These are phyloP conservation scores for Acanthamoeba quina DNA, from an alignment of 208 protist genomes.

Conservation along the genomic window DNA sequence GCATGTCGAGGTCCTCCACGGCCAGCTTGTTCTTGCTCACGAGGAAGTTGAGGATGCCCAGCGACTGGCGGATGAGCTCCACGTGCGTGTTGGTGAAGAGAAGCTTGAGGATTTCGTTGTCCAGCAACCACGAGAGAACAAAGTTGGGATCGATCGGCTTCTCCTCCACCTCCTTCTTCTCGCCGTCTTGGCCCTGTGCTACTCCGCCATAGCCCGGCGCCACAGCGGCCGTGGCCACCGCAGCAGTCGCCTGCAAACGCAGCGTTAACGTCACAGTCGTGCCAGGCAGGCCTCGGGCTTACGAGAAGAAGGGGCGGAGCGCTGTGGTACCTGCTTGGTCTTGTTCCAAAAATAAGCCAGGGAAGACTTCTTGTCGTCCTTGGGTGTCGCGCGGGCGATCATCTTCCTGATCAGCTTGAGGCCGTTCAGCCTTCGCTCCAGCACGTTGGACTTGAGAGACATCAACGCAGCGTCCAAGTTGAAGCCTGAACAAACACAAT, in stretches of 20 bases:
- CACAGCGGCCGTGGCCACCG: slow-evolving; percentile 61
- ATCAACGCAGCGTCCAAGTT: slow-evolving; percentile 67
- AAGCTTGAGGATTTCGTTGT: slow-evolving; percentile 70
- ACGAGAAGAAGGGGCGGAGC: not conserved
- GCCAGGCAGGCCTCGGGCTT: not conserved
- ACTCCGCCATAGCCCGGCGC: not conserved
- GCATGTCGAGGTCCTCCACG: slow-evolving; percentile 69
- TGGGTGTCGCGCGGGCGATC: slow-evolving; percentile 66
- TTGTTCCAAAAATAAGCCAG: slow-evolving; percentile 73
- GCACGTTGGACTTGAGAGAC: slow-evolving; percentile 49
- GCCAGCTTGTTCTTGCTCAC: slow-evolving; percentile 16
- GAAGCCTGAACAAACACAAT: slow-evolving; percentile 26
- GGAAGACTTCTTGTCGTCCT: slow-evolving; percentile 74
- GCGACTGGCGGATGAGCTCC: slow-evolving; percentile 60
- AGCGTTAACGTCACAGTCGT: not conserved
- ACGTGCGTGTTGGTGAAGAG: slow-evolving; percentile 74
- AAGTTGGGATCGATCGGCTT: slow-evolving; percentile 71
- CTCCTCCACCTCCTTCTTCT: slow-evolving; percentile 58
- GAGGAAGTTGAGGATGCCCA: slow-evolving; percentile 66
- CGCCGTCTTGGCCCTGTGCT: not conserved
- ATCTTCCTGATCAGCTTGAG: slow-evolving; percentile 74
- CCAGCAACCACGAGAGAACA: slow-evolving; percentile 59
- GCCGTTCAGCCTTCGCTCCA: slow-evolving; percentile 64
- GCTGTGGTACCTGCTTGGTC: slow-evolving; percentile 27
- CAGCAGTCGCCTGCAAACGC: slow-evolving; percentile 19